Evolutionary conservation across 495 filamentous ascomycete genomes (phyloP), one percentile per base, ranked within the genome.

Genomic region (Xylaria flabelliformis): DNA sequence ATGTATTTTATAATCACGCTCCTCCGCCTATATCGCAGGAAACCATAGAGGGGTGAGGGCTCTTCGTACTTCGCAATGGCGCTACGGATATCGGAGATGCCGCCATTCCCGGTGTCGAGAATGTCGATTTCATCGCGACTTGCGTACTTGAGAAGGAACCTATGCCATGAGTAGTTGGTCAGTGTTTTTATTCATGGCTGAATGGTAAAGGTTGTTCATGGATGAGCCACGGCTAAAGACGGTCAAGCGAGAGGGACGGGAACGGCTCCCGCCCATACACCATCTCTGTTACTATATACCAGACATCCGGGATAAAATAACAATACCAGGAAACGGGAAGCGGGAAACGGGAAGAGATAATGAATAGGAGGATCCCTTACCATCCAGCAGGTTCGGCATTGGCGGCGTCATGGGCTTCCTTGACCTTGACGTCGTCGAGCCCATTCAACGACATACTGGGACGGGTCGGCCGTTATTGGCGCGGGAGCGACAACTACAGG

Each of bases 361-460:
- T 42, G 58, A 41, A 24, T 53, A 51, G 51, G 41, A 55, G 34
- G 41, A 32, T 17, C 36, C 53, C 94, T 83, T 86, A 99, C 96
- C 96, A 99, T 91, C 94, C 95, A 82, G 95, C 96, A 50, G 93
- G 90, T 79, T 99, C 97, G 48, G 86, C 87, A 71, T 91, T 84
- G 61, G 94, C 92, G 74, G 86, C 83, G 74, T 94, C 92, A 84
- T 97, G 92, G 74, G 95, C 94, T 81, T 95, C 94, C 81, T 89
- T 87, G 78, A 99, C 86, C 74, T 88, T 87, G 75, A 88, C 85
- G 85, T 89, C 88, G 84, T 98, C 96, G 85, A 99, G 86, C 74
- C 96, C 96, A 91, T 98, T 97, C 83, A 99, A 87, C 87, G 96
- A 98, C 96, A 99, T 99, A 67, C 75, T 82, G 71, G 56, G 42